phyloP scores from a whole-genome alignment of 1,284 basidiomycete genomes.

The Ustilago vetiveriae region DNA sequence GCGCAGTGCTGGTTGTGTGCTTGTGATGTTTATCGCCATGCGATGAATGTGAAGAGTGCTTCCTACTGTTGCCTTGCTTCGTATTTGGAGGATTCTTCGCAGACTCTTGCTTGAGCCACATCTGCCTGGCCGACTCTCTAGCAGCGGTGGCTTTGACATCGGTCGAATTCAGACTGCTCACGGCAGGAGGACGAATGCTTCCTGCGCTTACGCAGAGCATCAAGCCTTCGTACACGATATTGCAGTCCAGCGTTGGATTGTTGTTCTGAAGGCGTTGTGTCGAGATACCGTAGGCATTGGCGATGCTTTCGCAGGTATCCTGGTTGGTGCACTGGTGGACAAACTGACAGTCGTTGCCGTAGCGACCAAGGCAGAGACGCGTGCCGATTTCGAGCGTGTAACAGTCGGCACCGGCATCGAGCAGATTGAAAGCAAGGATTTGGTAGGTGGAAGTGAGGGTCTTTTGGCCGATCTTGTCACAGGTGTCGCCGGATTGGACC shows the following conservation, averaged over 20 bases:
- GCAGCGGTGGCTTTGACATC: constrained; percentile 25
- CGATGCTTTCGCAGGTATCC: constrained; percentile 55
- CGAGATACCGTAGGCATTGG: constrained; percentile 49
- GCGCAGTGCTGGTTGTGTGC: background rate
- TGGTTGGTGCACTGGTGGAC: constrained; percentile 43
- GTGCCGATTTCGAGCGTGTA: constrained; percentile 73
- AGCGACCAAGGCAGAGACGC: constrained; percentile 65
- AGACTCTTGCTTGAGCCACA: constrained; percentile 14
- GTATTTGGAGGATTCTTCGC: background rate
- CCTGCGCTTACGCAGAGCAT: constrained; percentile 57
- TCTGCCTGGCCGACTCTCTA: constrained; percentile 29
- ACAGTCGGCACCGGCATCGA: constrained; percentile 72
- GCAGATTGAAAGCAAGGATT: constrained; percentile 74
- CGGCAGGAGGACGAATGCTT: constrained; percentile 49
- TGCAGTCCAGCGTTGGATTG: constrained; percentile 57
- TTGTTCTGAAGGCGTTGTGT: constrained; percentile 44
- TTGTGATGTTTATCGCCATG: constrained; percentile 1
- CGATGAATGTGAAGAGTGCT: constrained; percentile 4
- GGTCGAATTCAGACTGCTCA: constrained; percentile 41
- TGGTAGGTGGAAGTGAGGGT: constrained; percentile 79
- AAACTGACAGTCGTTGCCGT: constrained; percentile 62
- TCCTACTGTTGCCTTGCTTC: background rate
- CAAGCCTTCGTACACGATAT: constrained; percentile 53
- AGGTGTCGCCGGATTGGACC: constrained; percentile 74
- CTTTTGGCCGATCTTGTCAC: constrained; percentile 76